phyloP scores from a whole-genome alignment of 805 yeast genomes.

The Saccharomycopsis javanensis region DNA sequence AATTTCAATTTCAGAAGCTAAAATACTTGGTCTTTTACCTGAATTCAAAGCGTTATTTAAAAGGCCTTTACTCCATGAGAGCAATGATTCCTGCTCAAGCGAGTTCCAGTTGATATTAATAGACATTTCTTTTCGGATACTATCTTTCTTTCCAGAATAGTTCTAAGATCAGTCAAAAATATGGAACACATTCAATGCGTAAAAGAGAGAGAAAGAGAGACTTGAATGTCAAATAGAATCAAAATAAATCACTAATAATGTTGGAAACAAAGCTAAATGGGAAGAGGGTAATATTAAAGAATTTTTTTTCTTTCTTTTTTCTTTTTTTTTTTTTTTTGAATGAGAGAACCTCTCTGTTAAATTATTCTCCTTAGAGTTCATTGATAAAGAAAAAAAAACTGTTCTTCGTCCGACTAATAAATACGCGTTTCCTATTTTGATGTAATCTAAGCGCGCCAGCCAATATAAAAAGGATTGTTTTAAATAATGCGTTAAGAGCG shows the following conservation, averaged over 20 bases:
- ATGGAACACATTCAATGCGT: background rate
- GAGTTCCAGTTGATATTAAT: constrained; percentile 73
- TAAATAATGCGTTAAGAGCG: too few species aligned
- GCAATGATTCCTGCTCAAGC: constrained; percentile 53
- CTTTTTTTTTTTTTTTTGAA: too few species aligned
- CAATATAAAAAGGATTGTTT: too few species aligned
- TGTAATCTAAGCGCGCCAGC: too few species aligned
- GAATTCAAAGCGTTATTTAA: constrained; percentile 66
- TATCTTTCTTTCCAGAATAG: background rate
- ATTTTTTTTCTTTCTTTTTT: too few species aligned
- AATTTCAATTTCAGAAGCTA: constrained; percentile 60
- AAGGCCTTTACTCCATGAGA: constrained; percentile 53
- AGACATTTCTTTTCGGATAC: constrained; percentile 42
- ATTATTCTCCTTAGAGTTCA: too few species aligned
- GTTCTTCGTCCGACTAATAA: too few species aligned
- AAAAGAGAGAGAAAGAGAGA: background rate
- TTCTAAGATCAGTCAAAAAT: background rate
- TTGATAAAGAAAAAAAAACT: too few species aligned
- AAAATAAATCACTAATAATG: background rate
- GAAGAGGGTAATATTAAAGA: too few species aligned
- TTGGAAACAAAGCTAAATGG: background rate
- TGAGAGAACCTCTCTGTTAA: too few species aligned
- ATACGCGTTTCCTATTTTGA: too few species aligned
- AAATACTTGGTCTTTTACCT: constrained; percentile 59
- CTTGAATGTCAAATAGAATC: background rate